phyloP scores from a whole-genome alignment of 2,329 filamentous ascomycete genomes.

The Fusarium sp. region DNA sequence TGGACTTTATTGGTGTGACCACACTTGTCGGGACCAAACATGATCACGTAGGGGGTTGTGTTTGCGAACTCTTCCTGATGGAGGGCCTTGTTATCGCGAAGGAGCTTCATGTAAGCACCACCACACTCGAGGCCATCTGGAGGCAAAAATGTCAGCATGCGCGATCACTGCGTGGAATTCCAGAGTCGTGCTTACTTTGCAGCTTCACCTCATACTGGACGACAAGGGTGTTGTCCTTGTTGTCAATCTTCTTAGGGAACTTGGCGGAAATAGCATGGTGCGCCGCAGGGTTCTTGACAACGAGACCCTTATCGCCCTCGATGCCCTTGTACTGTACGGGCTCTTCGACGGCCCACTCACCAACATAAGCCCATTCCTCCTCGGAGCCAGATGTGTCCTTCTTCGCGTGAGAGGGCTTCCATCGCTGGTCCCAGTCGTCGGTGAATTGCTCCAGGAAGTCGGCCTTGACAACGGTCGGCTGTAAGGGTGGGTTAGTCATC shows the following conservation, averaged over 20 bases:
- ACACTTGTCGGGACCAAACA: slow-evolving; percentile 99
- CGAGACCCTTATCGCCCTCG: slow-evolving; percentile 93
- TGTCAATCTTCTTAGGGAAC: slow-evolving; percentile 95
- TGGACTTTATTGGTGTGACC: slow-evolving; percentile 97
- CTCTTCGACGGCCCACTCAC: slow-evolving; percentile 97
- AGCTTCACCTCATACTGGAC: slow-evolving; percentile 99
- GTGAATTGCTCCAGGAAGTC: slow-evolving; percentile 99
- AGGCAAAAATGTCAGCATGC: slow-evolving; percentile 45
- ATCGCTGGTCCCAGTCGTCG: slow-evolving; percentile 91
- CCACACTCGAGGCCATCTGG: slow-evolving; percentile 94
- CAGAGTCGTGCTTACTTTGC: slow-evolving; percentile 73
- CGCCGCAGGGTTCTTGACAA: slow-evolving; percentile 96
- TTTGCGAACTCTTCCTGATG: slow-evolving; percentile 98
- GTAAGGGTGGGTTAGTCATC: slow-evolving; percentile 39
- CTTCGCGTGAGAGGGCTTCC: slow-evolving; percentile 96
- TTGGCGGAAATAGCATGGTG: slow-evolving; percentile 99
- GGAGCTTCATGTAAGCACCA: slow-evolving; percentile 98
- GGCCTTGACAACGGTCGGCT: slow-evolving; percentile 90
- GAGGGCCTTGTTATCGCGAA: slow-evolving; percentile 96
- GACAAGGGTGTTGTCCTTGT: slow-evolving; percentile 96
- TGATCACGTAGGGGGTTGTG: slow-evolving; percentile 96
- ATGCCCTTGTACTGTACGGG: slow-evolving; percentile 90
- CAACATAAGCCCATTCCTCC: slow-evolving; percentile 97
- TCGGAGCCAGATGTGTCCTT: slow-evolving; percentile 81
- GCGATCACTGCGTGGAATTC: background rate